Evolutionary conservation across 2,329 filamentous ascomycete species (phyloP).

Genomic region (Talaromyces sp.): DNA sequence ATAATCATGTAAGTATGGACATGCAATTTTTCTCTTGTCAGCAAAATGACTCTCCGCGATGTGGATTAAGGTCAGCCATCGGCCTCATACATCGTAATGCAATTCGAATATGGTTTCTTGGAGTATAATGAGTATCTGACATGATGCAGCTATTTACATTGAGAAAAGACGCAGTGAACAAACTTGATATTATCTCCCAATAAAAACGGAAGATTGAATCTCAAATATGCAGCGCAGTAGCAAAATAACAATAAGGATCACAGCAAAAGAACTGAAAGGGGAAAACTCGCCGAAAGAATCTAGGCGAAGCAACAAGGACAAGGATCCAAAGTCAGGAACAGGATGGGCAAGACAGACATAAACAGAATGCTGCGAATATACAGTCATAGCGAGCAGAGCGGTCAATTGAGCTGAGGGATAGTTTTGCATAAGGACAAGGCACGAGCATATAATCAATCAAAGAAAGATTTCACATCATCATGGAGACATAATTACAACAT

Average conservation of each 20-base stretch:
- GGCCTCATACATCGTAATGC: too few relatives aligned
- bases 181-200: neutral
- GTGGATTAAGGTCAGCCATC: too few relatives aligned
- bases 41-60: neutral
- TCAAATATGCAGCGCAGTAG: neutral
- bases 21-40: neutral
- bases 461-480: neutral
- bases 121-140: neutral
- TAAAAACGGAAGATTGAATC: neutral
- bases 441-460: neutral
- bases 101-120: neutral
- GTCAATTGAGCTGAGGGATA: neutral
- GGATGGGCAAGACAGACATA: neutral
- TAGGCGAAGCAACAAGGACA: neutral
- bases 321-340: neutral
- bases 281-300: neutral
- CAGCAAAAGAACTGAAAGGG: neutral
- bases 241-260: too few relatives aligned
- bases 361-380: slow-evolving; percentile 1
- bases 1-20: neutral
- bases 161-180: neutral
- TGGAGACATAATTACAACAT: slow-evolving; percentile 10
- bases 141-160: slow-evolving; percentile 7
- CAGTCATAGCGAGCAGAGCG: neutral
- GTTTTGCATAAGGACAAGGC: neutral